These are phyloP conservation scores for Xylaria sp. DNA, from an alignment of 495 filamentous ascomycete genomes.

Conservation along the genomic window DNA sequence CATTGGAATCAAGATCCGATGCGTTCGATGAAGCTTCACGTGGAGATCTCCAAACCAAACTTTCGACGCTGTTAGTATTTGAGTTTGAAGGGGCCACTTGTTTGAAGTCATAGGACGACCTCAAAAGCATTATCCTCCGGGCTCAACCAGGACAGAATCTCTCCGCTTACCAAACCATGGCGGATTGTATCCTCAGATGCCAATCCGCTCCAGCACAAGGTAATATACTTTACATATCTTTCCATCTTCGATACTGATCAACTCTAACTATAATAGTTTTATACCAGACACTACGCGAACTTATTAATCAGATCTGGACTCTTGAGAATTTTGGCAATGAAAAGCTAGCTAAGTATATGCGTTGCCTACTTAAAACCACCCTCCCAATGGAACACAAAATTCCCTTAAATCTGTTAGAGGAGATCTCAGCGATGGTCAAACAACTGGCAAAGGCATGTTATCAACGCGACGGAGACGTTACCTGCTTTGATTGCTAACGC, in stretches of 20 bases:
- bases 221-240: conserved; percentile 33
- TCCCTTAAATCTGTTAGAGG: conserved; percentile 63
- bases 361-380: conserved; percentile 72
- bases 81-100: conserved; percentile 77
- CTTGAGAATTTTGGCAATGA: conserved; percentile 57
- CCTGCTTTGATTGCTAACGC: conserved; percentile 12
- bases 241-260: background rate
- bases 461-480: background rate
- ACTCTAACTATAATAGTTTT: conserved; percentile 43
- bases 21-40: conserved; percentile 51
- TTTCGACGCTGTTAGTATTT: conserved; percentile 69
- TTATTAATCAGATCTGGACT: conserved; percentile 68
- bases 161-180: conserved; percentile 57
- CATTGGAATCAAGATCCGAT: conserved; percentile 45
- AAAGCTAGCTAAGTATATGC: conserved; percentile 72
- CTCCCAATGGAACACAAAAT: conserved; percentile 52
- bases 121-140: conserved; percentile 67
- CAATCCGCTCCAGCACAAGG: conserved; percentile 56
- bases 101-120: conserved; percentile 70
- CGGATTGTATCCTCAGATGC: conserved; percentile 66
- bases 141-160: conserved; percentile 47
- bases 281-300: conserved; percentile 61
- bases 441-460: conserved; percentile 49
- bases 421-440: conserved; percentile 59
- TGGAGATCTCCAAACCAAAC: conserved; percentile 64